Evolutionary conservation across 176 grass and related monocot species (phyloP).

Genomic region (Melocanna baccifera): DNA sequence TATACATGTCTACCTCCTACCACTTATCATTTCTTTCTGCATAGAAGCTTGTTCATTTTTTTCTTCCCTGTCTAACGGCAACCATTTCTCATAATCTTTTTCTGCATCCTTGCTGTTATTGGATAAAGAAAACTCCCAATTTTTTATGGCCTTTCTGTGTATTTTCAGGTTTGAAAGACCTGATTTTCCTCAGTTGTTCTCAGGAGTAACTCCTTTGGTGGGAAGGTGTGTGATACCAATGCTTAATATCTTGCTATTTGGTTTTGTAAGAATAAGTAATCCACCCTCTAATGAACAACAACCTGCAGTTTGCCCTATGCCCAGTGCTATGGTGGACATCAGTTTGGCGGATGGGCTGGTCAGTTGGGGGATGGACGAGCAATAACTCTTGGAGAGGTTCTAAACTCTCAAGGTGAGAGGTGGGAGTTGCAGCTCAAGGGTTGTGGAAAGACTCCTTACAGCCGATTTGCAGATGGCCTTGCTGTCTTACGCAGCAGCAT

Average conservation of each 20-base stretch:
- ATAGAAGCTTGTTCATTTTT: not conserved
- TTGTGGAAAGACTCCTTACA: slow-evolving; percentile 90
- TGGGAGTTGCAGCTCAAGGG: slow-evolving; percentile 98
- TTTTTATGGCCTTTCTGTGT: not conserved
- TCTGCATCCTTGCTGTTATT: not conserved
- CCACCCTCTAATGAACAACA: slow-evolving; percentile 5
- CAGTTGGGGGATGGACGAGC: slow-evolving; percentile 90
- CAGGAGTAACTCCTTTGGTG: slow-evolving; percentile 71
- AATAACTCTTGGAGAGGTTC: slow-evolving; percentile 81
- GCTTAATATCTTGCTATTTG: slow-evolving; percentile 7
- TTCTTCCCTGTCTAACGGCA: not conserved
- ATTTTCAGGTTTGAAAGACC: slow-evolving; percentile 75
- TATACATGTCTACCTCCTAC: not conserved
- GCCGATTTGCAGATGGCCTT: slow-evolving; percentile 88
- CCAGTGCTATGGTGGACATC: slow-evolving; percentile 95
- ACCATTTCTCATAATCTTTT: not conserved
- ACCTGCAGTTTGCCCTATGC: slow-evolving; percentile 74
- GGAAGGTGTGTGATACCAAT: slow-evolving; percentile 59
- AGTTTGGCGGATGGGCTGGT: slow-evolving; percentile 95
- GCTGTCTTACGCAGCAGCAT: slow-evolving; percentile 95
- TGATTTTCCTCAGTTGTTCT: slow-evolving; percentile 80
- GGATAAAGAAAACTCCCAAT: not conserved
- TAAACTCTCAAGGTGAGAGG: slow-evolving; percentile 79
- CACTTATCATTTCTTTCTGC: not conserved
- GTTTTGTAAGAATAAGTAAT: not conserved